These are phyloP conservation scores for Euptelea pleiosperma DNA, from an alignment of 164 flowering plant genomes.

Conservation along the genomic window DNA sequence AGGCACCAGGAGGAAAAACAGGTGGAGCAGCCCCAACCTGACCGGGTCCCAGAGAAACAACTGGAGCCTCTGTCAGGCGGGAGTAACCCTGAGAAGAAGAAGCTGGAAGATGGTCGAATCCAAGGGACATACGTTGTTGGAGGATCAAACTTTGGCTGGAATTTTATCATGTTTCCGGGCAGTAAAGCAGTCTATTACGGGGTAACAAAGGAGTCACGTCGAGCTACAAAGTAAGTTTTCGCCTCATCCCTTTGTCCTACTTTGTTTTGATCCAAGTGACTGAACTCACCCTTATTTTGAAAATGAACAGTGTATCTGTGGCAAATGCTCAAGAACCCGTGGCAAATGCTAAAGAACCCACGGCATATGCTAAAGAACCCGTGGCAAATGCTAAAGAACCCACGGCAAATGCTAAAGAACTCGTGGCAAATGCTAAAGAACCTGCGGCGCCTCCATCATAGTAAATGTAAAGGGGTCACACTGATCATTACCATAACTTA, in stretches of 20 bases:
- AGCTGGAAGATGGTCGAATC: slow-evolving; percentile 17
- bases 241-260: not conserved
- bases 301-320: too few relatives aligned
- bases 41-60: slow-evolving; percentile 14
- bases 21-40: slow-evolving; percentile 19
- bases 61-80: slow-evolving; percentile 16
- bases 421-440: not conserved
- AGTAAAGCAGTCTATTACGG: slow-evolving; percentile 58
- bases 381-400: too few relatives aligned
- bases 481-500: too few relatives aligned
- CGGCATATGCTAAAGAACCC: too few relatives aligned
- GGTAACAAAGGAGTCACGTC: slow-evolving; percentile 50
- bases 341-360: too few relatives aligned
- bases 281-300: not conserved
- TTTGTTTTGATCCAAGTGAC: not conserved
- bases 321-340: too few relatives aligned
- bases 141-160: slow-evolving; percentile 88
- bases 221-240: slow-evolving; percentile 19
- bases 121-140: slow-evolving; percentile 55
- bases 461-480: not conserved
- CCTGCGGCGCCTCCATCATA: not conserved
- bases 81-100: slow-evolving; percentile 25
- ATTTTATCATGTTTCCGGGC: slow-evolving; percentile 53
- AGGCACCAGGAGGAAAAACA: slow-evolving; percentile 18
- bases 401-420: too few relatives aligned